phyloP scores from a whole-genome alignment of 352 stramenopile species.

The Phytopythium chamaehyphon region DNA sequence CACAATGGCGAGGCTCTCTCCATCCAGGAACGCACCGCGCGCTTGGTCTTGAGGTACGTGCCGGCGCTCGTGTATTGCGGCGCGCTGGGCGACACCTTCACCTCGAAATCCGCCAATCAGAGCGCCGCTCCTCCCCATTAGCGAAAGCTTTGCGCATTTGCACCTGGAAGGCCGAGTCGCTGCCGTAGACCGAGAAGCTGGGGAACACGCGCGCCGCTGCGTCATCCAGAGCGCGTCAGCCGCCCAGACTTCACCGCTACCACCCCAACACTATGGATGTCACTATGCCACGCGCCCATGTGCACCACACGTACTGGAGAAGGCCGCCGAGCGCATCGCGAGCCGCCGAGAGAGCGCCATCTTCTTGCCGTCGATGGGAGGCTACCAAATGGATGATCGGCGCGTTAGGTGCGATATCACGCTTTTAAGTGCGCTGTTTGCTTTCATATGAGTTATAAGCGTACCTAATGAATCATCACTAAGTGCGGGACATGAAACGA shows the following conservation, averaged over 20 bases:
- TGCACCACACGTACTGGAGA: slow-evolving; percentile 4
- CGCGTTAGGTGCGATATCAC: no score
- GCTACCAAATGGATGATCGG: no score
- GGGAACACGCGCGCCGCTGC: slow-evolving; percentile 65
- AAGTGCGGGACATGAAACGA: no score
- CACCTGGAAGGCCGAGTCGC: slow-evolving; percentile 68
- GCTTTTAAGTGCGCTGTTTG: no score
- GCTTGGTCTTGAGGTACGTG: slow-evolving; percentile 82
- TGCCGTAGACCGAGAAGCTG: slow-evolving; percentile 71
- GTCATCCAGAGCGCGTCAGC: slow-evolving; percentile 8
- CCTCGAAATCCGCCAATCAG: no score
- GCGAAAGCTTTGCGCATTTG: no score
- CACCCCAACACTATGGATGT: no score
- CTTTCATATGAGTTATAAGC: no score
- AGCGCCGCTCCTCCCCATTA: not conserved
- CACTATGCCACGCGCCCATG: not conserved
- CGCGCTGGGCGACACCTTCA: slow-evolving; percentile 49
- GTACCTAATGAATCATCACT: no score
- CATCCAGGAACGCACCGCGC: slow-evolving; percentile 29
- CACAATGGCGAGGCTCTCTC: not conserved
- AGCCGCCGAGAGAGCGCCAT: slow-evolving; percentile 9
- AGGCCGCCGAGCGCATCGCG: slow-evolving; percentile 8
- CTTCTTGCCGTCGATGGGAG: not conserved
- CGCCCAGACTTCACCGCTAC: no score
- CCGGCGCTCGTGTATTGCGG: slow-evolving; percentile 61